Evolutionary conservation across 805 yeast species (phyloP).

Genomic region (Lachancea lanzarotensis): DNA sequence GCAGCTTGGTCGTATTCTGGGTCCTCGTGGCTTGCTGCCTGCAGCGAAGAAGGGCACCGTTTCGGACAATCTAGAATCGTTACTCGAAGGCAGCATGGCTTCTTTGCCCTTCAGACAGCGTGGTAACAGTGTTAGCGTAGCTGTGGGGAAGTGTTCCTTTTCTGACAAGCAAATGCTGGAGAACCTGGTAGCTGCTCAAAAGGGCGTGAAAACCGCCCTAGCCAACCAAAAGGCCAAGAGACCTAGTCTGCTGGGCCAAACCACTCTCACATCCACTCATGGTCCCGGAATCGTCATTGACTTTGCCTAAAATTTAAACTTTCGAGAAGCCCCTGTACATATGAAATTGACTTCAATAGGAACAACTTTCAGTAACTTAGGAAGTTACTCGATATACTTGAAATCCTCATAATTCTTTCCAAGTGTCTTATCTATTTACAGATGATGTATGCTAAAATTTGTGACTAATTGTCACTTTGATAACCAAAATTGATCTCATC

Average conservation of each 20-base stretch:
- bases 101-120: constrained; percentile 74
- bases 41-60: constrained; percentile 81
- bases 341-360: too few species aligned
- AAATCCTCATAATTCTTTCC: neutral
- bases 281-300: constrained; percentile 77
- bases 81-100: constrained; percentile 54
- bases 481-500: too few species aligned
- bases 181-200: constrained; percentile 62
- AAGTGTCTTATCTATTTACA: neutral
- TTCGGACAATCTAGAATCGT: constrained; percentile 49
- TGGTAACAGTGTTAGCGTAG: constrained; percentile 50
- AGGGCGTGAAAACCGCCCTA: constrained; percentile 50
- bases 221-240: constrained; percentile 56
- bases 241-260: constrained; percentile 63
- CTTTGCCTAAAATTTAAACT: constrained; percentile 25
- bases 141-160: constrained; percentile 73
- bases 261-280: constrained; percentile 59
- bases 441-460: neutral
- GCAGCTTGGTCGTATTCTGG: constrained; percentile 70
- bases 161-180: constrained; percentile 67
- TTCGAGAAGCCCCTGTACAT: neutral
- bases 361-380: too few species aligned
- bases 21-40: constrained; percentile 89
- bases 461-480: too few species aligned
- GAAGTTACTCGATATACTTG: too few species aligned